A percentile compares a stretch with the other conserved stretches of the same genome.
phyloP scores from a whole-genome alignment of 305 asterid species.

The Fraxinus baroniana region DNA sequence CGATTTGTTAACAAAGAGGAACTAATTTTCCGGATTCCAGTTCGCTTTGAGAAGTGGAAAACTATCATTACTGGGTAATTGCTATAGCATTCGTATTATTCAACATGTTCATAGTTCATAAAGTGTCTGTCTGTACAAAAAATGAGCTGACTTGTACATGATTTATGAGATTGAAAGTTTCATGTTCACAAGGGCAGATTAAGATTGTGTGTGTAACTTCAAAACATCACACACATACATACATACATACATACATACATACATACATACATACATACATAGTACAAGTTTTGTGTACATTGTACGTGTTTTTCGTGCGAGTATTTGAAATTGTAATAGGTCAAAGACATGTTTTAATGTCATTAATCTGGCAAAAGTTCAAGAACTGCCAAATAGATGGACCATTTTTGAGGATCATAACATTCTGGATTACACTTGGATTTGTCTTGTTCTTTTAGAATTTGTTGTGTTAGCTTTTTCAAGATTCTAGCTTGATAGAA shows the following conservation, averaged over 20 bases:
- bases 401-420: neutral
- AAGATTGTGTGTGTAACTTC: neutral
- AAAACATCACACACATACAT: neutral
- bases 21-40: constrained; percentile 30
- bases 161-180: neutral
- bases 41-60: constrained; percentile 29
- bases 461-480: neutral
- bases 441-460: neutral
- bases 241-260: neutral
- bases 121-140: constrained; percentile 12
- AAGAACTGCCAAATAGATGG: neutral
- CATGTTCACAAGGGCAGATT: neutral
- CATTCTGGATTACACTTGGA: neutral
- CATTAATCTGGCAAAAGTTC: neutral
- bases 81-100: constrained; percentile 17
- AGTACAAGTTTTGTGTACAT: neutral
- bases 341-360: neutral
- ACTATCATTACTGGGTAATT: constrained; percentile 33
- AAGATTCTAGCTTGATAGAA: neutral
- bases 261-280: neutral
- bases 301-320: neutral
- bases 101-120: constrained; percentile 28
- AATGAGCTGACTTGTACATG: neutral
- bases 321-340: neutral
- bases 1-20: constrained; percentile 45